Conservation (phyloP, 345 rosid genomes). For the Brassica juncea region DNA sequence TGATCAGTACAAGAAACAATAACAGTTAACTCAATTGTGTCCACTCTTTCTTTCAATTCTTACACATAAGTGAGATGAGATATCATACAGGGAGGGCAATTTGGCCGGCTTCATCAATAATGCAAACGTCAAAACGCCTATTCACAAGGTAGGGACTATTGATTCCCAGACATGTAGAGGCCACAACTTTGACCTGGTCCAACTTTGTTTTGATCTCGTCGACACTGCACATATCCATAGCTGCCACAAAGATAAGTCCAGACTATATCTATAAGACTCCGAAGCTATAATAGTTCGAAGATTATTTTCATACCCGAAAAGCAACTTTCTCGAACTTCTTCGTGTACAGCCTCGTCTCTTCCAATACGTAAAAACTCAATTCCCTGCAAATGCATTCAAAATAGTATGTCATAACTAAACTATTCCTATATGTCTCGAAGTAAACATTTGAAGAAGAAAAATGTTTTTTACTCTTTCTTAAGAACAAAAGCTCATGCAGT, state of each 20-base stretch:
- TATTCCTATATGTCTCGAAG: constrained; percentile 8
- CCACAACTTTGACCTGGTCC: constrained; percentile 88
- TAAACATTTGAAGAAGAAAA: constrained; percentile 6
- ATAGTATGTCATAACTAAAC: not conserved
- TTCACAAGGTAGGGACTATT: constrained; percentile 81
- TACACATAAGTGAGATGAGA: constrained; percentile 5
- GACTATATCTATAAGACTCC: constrained; percentile 31
- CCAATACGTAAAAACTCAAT: constrained; percentile 91
- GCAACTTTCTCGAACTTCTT: constrained; percentile 73
- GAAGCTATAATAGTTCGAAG: constrained; percentile 25
- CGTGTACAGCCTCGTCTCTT: constrained; percentile 82
- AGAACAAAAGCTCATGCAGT: not conserved
- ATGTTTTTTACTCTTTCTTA: not conserved
- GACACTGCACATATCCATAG: constrained; percentile 54
- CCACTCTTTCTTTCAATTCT: constrained; percentile 12
- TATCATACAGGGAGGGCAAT: constrained; percentile 80
- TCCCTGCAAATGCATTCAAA: constrained; percentile 47
- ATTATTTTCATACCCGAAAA: constrained; percentile 59
- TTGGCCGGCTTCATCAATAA: constrained; percentile 99
- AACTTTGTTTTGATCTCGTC: constrained; percentile 68
- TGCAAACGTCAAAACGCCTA: constrained; percentile 90
- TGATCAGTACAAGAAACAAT: constrained; percentile 40
- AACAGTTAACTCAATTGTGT: not conserved
- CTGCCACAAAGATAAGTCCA: constrained; percentile 47
- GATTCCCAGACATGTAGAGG: constrained; percentile 88